A percentile compares a stretch with the other conserved stretches of the same genome.
Evolutionary conservation across 225 moss, liverwort and hornwort species (phyloP).

Genomic region (Polytrichum formosum): DNA sequence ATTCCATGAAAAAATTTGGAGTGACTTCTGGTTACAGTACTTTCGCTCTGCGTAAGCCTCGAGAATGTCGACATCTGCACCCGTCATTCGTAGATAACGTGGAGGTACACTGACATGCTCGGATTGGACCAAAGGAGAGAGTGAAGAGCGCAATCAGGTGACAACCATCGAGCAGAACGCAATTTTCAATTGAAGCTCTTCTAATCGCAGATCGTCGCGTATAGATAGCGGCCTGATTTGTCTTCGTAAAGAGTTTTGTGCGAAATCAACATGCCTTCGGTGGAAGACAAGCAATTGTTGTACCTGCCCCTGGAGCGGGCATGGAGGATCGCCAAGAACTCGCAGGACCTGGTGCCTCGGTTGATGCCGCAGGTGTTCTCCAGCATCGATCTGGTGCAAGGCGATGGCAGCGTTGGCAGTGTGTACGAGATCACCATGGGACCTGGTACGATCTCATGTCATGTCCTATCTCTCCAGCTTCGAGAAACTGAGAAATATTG

Average conservation of each 20-base stretch:
- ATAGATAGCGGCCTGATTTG: background rate
- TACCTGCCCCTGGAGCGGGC: slow-evolving; percentile 50
- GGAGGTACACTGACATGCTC: background rate
- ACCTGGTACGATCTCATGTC: slow-evolving; percentile 29
- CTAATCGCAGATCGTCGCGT: background rate
- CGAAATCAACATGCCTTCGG: slow-evolving; percentile 31
- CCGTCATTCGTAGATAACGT: slow-evolving; percentile 3
- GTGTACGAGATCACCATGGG: slow-evolving; percentile 46
- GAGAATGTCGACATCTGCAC: background rate
- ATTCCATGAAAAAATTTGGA: slow-evolving; percentile 2
- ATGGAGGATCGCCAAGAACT: slow-evolving; percentile 55
- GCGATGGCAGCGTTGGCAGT: slow-evolving; percentile 51
- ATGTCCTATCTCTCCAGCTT: background rate
- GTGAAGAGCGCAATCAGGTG: background rate
- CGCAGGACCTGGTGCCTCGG: slow-evolving; percentile 44
- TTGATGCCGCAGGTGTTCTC: slow-evolving; percentile 53
- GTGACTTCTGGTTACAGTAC: background rate
- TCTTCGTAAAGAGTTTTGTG: background rate
- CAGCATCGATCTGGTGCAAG: slow-evolving; percentile 54
- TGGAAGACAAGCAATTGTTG: slow-evolving; percentile 49
- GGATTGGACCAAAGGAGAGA: background rate
- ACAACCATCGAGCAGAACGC: background rate
- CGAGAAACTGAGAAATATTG: background rate
- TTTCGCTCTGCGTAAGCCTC: background rate
- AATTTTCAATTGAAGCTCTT: background rate